These are phyloP conservation scores for Aspergillus luchuensis DNA, from an alignment of 2,329 filamentous ascomycete genomes.

Conservation along the genomic window DNA sequence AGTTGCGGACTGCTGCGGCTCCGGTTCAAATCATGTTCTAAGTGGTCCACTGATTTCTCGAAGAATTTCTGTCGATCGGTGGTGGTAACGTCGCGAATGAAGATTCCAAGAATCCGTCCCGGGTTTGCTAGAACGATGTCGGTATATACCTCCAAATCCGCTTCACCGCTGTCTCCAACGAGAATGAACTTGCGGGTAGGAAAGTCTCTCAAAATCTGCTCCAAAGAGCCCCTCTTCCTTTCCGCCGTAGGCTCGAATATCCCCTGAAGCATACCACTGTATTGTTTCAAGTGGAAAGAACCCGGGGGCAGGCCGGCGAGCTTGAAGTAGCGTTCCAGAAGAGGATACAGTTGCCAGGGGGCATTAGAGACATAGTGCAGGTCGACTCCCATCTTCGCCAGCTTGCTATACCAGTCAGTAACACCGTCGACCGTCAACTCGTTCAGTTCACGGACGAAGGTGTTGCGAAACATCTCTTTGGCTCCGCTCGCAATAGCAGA, in stretches of 20 bases:
- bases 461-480: slow-evolving; percentile 93
- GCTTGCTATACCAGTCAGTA: slow-evolving; percentile 78
- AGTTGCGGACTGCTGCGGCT: slow-evolving; percentile 31
- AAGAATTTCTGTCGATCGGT: slow-evolving; percentile 74
- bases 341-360: slow-evolving; percentile 94
- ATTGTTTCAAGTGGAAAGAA: slow-evolving; percentile 94
- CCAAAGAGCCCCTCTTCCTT: slow-evolving; percentile 84
- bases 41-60: slow-evolving; percentile 59
- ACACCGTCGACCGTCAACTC: slow-evolving; percentile 87
- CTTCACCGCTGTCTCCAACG: slow-evolving; percentile 93
- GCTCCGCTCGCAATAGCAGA: slow-evolving; percentile 87
- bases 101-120: slow-evolving; percentile 78
- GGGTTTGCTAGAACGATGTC: slow-evolving; percentile 86
- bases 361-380: slow-evolving; percentile 99
- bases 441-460: slow-evolving; percentile 81
- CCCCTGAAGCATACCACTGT: slow-evolving; percentile 94
- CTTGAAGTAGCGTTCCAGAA: slow-evolving; percentile 82
- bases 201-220: slow-evolving; percentile 84
- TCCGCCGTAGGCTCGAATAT: slow-evolving; percentile 98
- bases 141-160: slow-evolving; percentile 94
- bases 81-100: slow-evolving; percentile 94
- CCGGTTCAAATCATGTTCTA: slow-evolving; percentile 27
- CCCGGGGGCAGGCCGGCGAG: slow-evolving; percentile 78
- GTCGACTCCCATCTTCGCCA: slow-evolving; percentile 78
- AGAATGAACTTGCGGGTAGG: slow-evolving; percentile 86